Percentiles rank a stretch among this genome's conserved stretches.
phyloP scores from a whole-genome alignment of 495 filamentous ascomycete species.

The Penicillium mononematosum region DNA sequence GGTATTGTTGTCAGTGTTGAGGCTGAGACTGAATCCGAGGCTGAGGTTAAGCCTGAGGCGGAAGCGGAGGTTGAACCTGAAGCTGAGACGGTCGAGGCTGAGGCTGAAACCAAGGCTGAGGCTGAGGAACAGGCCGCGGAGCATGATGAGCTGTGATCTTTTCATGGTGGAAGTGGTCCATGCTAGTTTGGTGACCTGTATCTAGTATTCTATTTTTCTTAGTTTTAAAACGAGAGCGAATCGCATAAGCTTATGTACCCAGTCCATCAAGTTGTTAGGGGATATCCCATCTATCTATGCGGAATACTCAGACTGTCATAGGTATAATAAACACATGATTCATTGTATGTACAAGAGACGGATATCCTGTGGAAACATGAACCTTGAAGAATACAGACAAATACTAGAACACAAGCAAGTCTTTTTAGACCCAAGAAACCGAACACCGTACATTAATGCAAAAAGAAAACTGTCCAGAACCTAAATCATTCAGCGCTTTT shows the following conservation, averaged over 20 bases:
- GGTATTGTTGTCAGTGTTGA: constrained; percentile 59
- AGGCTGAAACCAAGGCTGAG: neutral
- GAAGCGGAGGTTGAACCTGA: constrained; percentile 31
- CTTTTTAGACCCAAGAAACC: constrained; percentile 13
- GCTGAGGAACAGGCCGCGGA: neutral
- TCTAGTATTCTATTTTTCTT: neutral
- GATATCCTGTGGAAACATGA: constrained; percentile 16
- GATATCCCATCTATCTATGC: neutral
- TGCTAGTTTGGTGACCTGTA: neutral
- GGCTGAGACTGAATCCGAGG: constrained; percentile 17
- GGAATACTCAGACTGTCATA: neutral
- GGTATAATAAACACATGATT: constrained; percentile 17
- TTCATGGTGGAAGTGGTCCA: neutral
- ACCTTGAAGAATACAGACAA: constrained; percentile 18
- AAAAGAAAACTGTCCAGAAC: constrained; percentile 16
- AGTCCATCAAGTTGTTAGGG: neutral
- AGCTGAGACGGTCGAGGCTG: constrained; percentile 23
- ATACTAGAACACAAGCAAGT: constrained; percentile 15
- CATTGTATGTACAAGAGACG: constrained; percentile 23
- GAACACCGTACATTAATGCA: constrained; percentile 30
- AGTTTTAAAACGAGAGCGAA: constrained; percentile 6
- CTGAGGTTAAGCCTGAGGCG: constrained; percentile 41
- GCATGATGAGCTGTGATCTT: constrained; percentile 9
- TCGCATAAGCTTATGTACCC: neutral
- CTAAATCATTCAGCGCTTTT: constrained; percentile 27